Evolutionary conservation across 2,329 filamentous ascomycete species (phyloP).

Genomic region (Aspergillus udagawae): DNA sequence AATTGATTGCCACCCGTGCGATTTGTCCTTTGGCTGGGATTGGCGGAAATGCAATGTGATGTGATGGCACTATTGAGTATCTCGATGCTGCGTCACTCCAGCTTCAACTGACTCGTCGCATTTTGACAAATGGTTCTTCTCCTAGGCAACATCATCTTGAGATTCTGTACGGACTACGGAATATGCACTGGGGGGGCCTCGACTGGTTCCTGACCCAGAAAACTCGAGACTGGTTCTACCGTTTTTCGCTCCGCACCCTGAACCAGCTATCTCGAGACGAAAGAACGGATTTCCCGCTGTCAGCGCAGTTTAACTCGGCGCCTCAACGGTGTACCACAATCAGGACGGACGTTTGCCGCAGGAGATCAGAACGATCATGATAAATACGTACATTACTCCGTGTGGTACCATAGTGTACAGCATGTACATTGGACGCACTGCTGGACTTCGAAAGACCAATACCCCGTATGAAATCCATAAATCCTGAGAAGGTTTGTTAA

Average conservation of each 20-base stretch:
- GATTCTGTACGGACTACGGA: neutral
- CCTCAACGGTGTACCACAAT: neutral
- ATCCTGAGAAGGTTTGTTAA: neutral
- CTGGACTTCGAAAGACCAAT: neutral
- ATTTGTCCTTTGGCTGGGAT: neutral
- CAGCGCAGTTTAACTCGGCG: neutral
- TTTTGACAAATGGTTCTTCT: neutral
- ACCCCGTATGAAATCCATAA: neutral
- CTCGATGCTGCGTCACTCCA: neutral
- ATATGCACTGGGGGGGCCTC: neutral
- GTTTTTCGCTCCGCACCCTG: neutral
- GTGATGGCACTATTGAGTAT: neutral
- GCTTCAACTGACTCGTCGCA: neutral
- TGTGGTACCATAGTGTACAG: neutral
- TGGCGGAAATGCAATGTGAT: neutral
- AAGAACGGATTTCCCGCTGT: neutral
- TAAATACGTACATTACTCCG: neutral
- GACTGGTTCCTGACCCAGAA: neutral
- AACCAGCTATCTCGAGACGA: neutral
- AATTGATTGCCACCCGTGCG: neutral
- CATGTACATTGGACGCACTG: neutral
- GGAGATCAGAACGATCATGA: neutral
- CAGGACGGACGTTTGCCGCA: no score
- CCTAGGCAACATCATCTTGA: neutral
- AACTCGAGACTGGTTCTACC: neutral